phyloP scores from a whole-genome alignment of 176 grass and related monocot species.

The Oryza nivara region DNA sequence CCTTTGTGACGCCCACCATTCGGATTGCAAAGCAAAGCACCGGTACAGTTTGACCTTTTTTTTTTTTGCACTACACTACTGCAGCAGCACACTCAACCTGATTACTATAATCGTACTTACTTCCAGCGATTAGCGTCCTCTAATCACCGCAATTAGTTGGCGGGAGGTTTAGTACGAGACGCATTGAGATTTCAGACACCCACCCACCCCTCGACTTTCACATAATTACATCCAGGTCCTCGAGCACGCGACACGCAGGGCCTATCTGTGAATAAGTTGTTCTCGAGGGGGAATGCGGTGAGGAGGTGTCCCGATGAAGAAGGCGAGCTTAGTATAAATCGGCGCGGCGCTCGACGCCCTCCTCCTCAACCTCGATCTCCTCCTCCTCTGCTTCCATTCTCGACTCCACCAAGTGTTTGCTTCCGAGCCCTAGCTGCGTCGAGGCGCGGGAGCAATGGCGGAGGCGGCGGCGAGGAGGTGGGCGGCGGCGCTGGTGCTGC shows the following conservation, averaged over 20 bases:
- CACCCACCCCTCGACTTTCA: accelerated
- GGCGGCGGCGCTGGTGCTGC: constrained; percentile 31
- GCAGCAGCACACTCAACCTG: not conserved
- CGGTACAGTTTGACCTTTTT: constrained; percentile 1
- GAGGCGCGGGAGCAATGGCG: constrained; percentile 28
- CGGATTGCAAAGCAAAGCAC: not conserved
- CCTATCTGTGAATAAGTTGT: accelerated
- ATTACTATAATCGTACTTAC: not conserved
- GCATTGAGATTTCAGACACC: not conserved
- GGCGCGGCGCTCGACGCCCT: constrained; percentile 46
- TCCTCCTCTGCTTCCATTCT: constrained; percentile 5
- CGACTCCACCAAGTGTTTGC: not conserved
- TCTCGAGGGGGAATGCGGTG: constrained; percentile 29
- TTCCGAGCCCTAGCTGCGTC: not conserved
- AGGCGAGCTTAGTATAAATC: constrained; percentile 51
- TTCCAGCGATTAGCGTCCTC: not conserved
- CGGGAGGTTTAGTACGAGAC: not conserved
- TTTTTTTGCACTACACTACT: not conserved
- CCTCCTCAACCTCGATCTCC: not conserved
- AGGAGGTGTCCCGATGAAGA: not conserved
- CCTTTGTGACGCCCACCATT: not conserved
- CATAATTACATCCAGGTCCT: accelerated
- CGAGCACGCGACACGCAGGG: accelerated
- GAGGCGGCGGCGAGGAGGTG: constrained; percentile 18
- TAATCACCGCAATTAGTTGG: constrained; percentile 32